phyloP scores from a whole-genome alignment of 2,329 filamentous ascomycete genomes.

The Magnaporthiopsis rhizophila region DNA sequence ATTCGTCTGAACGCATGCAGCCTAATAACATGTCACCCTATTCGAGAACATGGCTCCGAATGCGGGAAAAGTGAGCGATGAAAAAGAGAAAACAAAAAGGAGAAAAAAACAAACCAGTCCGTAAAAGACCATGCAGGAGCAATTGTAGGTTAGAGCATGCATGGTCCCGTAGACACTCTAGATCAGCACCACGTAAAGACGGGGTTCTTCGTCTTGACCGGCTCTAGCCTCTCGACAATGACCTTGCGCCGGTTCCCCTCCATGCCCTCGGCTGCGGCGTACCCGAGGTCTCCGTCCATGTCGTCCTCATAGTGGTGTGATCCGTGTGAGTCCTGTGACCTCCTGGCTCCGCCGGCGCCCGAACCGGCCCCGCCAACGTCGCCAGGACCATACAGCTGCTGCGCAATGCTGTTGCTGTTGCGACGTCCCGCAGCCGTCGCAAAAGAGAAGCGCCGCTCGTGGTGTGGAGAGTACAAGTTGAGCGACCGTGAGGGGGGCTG shows the following conservation, averaged over 20 bases:
- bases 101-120: background rate
- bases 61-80: background rate
- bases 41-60: background rate
- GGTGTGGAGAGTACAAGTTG: conserved; percentile 35
- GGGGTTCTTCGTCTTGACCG: conserved; percentile 89
- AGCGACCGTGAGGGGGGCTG: conserved; percentile 30
- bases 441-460: conserved; percentile 47
- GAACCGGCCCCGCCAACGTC: background rate
- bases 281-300: conserved; percentile 85
- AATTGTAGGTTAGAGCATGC: no score
- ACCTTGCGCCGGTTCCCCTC: conserved; percentile 88
- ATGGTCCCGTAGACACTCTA: background rate
- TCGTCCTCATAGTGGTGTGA: conserved; percentile 52
- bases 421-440: conserved; percentile 38
- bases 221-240: conserved; percentile 91
- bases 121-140: no score
- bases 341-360: conserved; percentile 16
- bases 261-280: conserved; percentile 88
- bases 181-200: conserved; percentile 93
- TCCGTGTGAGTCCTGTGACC: conserved; percentile 12
- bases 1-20: background rate
- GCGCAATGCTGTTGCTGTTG: conserved; percentile 42
- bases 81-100: background rate
- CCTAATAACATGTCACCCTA: background rate
- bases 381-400: conserved; percentile 38